A percentile compares a stretch with the other conserved stretches of the same genome.
Evolutionary conservation across 495 filamentous ascomycete species (phyloP).

Genomic region (Astrocystis sublimbata): DNA sequence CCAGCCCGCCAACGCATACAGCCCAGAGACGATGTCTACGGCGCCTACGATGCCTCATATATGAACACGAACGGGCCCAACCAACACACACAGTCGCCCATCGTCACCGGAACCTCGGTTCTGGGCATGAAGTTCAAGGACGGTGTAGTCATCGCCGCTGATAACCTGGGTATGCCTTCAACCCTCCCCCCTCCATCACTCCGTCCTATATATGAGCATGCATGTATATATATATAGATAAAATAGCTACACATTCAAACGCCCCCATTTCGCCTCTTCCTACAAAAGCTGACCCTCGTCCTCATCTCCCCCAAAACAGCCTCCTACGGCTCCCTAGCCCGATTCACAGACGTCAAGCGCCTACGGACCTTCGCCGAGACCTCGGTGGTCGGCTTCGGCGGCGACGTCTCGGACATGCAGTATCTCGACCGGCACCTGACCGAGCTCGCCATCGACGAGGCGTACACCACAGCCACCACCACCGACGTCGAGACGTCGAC

Average conservation of each 20-base stretch:
- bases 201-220: not conserved
- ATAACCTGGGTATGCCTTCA: conserved; percentile 77
- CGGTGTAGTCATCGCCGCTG: conserved; percentile 93
- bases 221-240: too few species aligned
- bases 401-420: conserved; percentile 98
- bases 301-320: conserved; percentile 54
- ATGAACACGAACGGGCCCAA: conserved; percentile 69
- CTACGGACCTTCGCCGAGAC: conserved; percentile 79
- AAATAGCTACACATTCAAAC: not conserved
- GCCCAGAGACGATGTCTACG: conserved; percentile 96
- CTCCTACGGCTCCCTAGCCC: conserved; percentile 95
- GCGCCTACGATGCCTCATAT: conserved; percentile 84
- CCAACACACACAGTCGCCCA: conserved; percentile 82
- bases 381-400: conserved; percentile 82
- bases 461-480: conserved; percentile 63
- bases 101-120: conserved; percentile 96
- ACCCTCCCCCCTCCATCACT: not conserved
- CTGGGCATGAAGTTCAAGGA: conserved; percentile 92
- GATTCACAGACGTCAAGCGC: conserved; percentile 91
- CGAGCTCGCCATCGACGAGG: conserved; percentile 83
- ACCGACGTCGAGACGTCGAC: too few species aligned
- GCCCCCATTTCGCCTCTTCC: not conserved
- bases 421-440: conserved; percentile 87
- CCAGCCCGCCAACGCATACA: conserved; percentile 39
- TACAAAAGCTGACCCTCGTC: conserved; percentile 19